Conservation (phyloP, 805 yeast species). For the Yarrowia osloensis region DNA sequence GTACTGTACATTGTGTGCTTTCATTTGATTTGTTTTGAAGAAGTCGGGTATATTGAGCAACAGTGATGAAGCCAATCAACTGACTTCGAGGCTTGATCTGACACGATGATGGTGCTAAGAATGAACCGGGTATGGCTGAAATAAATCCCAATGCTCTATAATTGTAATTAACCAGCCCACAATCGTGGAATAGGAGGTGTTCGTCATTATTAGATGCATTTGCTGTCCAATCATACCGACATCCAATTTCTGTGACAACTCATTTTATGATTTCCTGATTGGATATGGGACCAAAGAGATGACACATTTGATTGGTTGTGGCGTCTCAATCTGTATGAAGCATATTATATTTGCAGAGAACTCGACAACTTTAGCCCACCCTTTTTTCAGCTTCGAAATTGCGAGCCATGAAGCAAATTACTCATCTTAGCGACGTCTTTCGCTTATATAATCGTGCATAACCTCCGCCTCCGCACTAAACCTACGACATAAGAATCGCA, state of each 20-base stretch:
- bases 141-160: too few species aligned
- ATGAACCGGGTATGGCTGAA: too few species aligned
- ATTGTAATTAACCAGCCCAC: too few species aligned
- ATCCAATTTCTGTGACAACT: not conserved
- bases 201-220: not conserved
- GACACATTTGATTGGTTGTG: not conserved
- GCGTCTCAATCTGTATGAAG: not conserved
- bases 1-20: too few species aligned
- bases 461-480: slow-evolving; percentile 19
- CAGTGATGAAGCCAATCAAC: too few species aligned
- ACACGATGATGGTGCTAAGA: too few species aligned
- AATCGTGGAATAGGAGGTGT: not conserved
- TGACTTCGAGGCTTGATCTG: too few species aligned
- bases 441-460: not conserved
- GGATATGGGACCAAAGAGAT: not conserved
- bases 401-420: not conserved
- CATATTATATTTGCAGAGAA: too few species aligned
- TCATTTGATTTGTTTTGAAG: too few species aligned
- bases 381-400: too few species aligned
- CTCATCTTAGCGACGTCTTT: not conserved
- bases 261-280: not conserved
- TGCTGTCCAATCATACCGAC: not conserved
- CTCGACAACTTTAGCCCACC: too few species aligned
- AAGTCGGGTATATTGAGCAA: too few species aligned
- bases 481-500: not conserved